Evolutionary conservation across 2,329 filamentous ascomycete species (phyloP).

Genomic region (Fusarium oligoseptatum): DNA sequence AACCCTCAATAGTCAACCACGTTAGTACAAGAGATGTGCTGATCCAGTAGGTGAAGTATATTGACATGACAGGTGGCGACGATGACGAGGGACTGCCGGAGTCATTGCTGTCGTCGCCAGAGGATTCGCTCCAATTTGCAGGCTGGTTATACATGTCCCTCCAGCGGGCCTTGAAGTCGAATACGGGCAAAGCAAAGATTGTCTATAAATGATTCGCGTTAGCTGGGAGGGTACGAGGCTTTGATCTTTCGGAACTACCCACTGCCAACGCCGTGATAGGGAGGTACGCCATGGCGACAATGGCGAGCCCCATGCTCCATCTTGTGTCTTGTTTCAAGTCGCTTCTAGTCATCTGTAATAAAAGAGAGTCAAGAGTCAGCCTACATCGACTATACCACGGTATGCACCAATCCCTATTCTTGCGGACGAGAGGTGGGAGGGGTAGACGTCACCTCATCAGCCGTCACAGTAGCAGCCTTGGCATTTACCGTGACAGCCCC

Average conservation of each 20-base stretch:
- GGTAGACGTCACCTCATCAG: background rate
- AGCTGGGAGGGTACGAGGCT: background rate
- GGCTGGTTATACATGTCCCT: background rate
- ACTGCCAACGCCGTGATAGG: background rate
- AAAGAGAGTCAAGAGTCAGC: background rate
- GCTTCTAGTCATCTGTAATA: background rate
- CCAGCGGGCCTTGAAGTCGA: background rate
- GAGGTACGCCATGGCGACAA: background rate
- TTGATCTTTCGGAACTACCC: background rate
- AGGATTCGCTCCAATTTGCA: background rate
- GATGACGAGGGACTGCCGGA: background rate
- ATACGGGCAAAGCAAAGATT: background rate
- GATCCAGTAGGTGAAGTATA: background rate
- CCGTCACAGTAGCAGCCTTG: background rate
- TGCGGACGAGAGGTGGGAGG: background rate
- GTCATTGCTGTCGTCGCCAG: rapidly evolving
- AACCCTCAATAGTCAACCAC: background rate
- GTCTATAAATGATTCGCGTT: background rate
- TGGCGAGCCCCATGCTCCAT: background rate
- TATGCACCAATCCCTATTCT: background rate
- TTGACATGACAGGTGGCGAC: background rate
- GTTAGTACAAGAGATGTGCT: background rate
- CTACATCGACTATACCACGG: background rate
- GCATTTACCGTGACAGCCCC: background rate
- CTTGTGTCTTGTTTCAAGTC: background rate